Evolutionary conservation across 1,284 basidiomycete species (phyloP).

Genomic region (Rhodotorula sp.): DNA sequence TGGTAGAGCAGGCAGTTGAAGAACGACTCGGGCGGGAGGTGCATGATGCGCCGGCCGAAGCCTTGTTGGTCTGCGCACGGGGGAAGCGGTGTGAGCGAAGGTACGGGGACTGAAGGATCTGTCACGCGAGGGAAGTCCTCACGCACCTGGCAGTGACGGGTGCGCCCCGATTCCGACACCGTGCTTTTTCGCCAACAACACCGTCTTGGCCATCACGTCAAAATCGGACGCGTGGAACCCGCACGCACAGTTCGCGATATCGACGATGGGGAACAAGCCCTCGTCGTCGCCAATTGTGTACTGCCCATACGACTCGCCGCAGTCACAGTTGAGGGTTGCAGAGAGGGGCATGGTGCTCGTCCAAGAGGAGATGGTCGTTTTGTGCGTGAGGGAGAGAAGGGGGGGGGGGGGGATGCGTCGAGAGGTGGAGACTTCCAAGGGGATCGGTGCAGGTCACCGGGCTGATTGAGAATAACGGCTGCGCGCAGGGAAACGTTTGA

Average conservation of each 20-base stretch:
- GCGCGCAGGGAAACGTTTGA: too few species aligned
- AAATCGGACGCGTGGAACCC: constrained; percentile 60
- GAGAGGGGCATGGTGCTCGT: neutral
- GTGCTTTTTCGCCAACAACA: constrained; percentile 57
- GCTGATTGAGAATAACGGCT: too few species aligned
- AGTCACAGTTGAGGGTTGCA: constrained; percentile 44
- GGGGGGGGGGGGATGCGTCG: neutral
- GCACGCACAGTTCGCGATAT: constrained; percentile 63
- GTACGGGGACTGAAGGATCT: neutral
- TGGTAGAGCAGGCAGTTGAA: constrained; percentile 60
- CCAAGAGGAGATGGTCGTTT: neutral
- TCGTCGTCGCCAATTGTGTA: constrained; percentile 57
- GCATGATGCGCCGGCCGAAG: constrained; percentile 63
- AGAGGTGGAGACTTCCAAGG: neutral
- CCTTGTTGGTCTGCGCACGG: constrained; percentile 55
- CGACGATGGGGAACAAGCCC: constrained; percentile 61
- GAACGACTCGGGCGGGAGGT: constrained; percentile 60
- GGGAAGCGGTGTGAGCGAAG: too few species aligned
- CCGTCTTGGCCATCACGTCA: constrained; percentile 62
- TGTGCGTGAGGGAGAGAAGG: neutral
- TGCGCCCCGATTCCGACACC: constrained; percentile 60
- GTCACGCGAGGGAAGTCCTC: neutral
- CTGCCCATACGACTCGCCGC: constrained; percentile 46
- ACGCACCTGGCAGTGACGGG: constrained; percentile 57
- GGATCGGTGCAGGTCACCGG: too few species aligned